Conservation (phyloP, 2,329 filamentous ascomycete genomes). For the Stagonosporopsis chrysanthemi region DNA sequence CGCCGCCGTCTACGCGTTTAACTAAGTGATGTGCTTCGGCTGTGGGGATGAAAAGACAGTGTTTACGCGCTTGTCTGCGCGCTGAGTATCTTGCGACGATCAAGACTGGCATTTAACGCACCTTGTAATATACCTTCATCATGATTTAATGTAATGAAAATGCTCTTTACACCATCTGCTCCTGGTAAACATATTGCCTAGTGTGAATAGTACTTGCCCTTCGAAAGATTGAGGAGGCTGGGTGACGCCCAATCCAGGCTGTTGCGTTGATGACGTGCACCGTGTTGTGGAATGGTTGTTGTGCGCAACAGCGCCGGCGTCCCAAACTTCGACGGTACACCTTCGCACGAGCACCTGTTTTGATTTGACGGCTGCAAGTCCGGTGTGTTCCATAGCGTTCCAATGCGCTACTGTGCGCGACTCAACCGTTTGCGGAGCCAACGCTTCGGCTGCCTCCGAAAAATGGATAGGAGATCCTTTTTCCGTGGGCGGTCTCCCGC, state of each 20-base stretch:
- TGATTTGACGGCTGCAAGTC: neutral
- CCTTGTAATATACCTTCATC: conserved; percentile 8
- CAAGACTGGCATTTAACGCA: neutral
- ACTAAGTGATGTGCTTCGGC: conserved; percentile 16
- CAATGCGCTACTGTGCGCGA: conserved; percentile 8
- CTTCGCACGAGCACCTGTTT: neutral
- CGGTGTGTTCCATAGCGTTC: conserved; percentile 1
- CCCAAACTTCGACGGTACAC: neutral
- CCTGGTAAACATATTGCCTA: no score
- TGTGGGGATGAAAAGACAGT: neutral
- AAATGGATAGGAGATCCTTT: neutral
- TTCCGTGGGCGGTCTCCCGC: neutral
- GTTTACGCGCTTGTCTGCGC: neutral
- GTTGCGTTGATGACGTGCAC: neutral
- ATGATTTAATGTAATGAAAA: neutral
- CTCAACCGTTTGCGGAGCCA: conserved; percentile 6
- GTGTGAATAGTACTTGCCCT: neutral
- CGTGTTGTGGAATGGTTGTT: neutral
- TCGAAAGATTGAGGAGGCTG: neutral
- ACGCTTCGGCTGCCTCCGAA: conserved; percentile 1
- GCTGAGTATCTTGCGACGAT: neutral
- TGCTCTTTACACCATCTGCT: neutral
- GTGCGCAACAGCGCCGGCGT: neutral
- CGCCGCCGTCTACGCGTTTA: conserved; percentile 46
- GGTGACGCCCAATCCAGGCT: neutral